These are phyloP conservation scores for Globisporangium uncinulatum DNA, from an alignment of 352 stramenopile species.

Conservation along the genomic window DNA sequence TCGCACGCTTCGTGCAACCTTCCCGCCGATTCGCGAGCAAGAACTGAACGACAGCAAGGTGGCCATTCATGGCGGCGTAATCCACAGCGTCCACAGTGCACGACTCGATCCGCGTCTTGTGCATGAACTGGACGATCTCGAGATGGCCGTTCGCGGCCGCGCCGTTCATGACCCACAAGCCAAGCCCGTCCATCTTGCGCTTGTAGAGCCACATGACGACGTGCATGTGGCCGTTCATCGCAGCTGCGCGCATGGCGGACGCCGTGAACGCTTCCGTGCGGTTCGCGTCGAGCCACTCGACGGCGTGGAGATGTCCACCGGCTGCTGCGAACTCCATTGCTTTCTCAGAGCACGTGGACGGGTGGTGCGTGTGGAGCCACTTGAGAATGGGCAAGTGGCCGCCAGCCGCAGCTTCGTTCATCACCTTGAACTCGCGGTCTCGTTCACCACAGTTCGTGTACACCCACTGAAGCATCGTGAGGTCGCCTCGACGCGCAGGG, in stretches of 20 bases:
- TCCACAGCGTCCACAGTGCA: neutral
- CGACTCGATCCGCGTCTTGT: neutral
- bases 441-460: neutral
- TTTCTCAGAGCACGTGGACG: neutral
- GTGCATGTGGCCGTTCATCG: neutral
- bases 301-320: neutral
- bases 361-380: slow-evolving; percentile 3
- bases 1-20: neutral
- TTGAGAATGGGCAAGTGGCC: neutral
- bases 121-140: neutral
- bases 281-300: slow-evolving; percentile 4
- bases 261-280: neutral
- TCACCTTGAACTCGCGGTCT: neutral
- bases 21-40: neutral
- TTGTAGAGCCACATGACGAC: slow-evolving; percentile 3
- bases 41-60: neutral
- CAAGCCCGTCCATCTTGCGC: neutral
- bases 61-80: neutral
- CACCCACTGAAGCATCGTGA: slow-evolving; percentile 4
- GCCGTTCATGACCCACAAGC: neutral
- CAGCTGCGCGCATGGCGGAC: neutral
- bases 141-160: neutral
- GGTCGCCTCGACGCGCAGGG: neutral
- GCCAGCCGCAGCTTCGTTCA: neutral
- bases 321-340: neutral